Evolutionary conservation across 768 basidiomycete species (phyloP).

Genomic region (Lentinula aciculospora): DNA sequence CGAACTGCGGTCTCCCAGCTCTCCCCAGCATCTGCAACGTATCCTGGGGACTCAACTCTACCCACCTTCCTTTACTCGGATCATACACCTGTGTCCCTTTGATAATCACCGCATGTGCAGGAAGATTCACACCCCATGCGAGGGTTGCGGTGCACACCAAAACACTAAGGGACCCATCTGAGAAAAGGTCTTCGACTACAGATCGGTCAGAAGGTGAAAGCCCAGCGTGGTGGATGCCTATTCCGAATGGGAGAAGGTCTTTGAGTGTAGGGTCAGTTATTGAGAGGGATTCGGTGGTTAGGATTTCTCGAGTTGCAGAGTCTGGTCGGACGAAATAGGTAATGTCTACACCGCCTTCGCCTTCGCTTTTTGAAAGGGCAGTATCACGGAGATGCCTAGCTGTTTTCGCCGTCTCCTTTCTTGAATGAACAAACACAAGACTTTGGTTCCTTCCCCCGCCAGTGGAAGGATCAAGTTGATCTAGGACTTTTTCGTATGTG

Average conservation of each 20-base stretch:
- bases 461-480: slow-evolving; percentile 44
- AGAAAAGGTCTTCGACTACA: slow-evolving; percentile 91
- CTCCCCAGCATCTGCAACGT: slow-evolving; percentile 98
- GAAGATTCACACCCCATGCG: slow-evolving; percentile 99
- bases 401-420: slow-evolving; percentile 98
- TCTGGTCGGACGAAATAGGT: slow-evolving; percentile 95
- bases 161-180: slow-evolving; percentile 88
- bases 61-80: slow-evolving; percentile 97
- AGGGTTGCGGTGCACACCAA: slow-evolving; percentile 96
- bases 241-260: slow-evolving; percentile 93
- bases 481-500: slow-evolving; percentile 97
- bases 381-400: slow-evolving; percentile 90
- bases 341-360: too few relatives aligned
- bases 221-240: slow-evolving; percentile 97
- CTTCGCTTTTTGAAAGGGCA: slow-evolving; percentile 96
- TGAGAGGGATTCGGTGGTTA: slow-evolving; percentile 77
- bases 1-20: slow-evolving; percentile 95
- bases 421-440: slow-evolving; percentile 95
- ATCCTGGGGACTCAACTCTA: slow-evolving; percentile 91
- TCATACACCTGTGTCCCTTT: slow-evolving; percentile 99
- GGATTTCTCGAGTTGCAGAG: slow-evolving; percentile 84
- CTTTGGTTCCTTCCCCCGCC: slow-evolving; percentile 74
- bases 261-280: slow-evolving; percentile 79
- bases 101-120: slow-evolving; percentile 97
- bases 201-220: slow-evolving; percentile 90